A percentile compares a stretch with the other conserved stretches of the same genome.
Conservation (phyloP, 2,329 filamentous ascomycete species). For the Fusarium nodosum region DNA sequence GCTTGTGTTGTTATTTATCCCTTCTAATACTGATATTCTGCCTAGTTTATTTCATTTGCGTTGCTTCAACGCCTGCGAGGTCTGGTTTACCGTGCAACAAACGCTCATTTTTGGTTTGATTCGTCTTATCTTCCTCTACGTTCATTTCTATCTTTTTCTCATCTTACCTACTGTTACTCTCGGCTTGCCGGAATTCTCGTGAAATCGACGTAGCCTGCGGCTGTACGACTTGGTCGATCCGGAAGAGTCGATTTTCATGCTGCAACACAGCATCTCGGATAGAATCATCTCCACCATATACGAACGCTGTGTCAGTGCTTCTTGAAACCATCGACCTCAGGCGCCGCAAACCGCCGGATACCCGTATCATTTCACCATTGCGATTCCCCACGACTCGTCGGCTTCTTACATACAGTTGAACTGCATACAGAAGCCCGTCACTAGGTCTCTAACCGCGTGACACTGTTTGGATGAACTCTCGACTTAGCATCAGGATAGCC, state of each 20-base stretch:
- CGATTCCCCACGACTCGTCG: conserved; percentile 29
- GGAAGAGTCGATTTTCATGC: conserved; percentile 44
- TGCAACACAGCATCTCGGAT: conserved; percentile 44
- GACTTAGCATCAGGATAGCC: conserved; percentile 49
- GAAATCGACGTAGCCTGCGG: conserved; percentile 34
- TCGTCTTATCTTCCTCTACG: conserved; percentile 38
- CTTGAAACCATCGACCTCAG: conserved; percentile 23
- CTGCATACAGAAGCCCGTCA: conserved; percentile 38
- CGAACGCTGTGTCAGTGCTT: conserved; percentile 38
- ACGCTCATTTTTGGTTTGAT: conserved; percentile 37
- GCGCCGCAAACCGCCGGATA: conserved; percentile 37
- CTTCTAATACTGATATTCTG: conserved; percentile 40
- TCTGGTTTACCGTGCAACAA: conserved; percentile 47
- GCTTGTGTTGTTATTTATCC: conserved; percentile 12
- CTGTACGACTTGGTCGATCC: conserved; percentile 44
- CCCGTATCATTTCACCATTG: conserved; percentile 29
- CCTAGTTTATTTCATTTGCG: conserved; percentile 41
- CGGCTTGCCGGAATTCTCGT: conserved; percentile 25
- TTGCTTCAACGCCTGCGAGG: conserved; percentile 41
- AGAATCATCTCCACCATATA: conserved; percentile 44
- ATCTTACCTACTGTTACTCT: conserved; percentile 14
- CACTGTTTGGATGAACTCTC: conserved; percentile 40
- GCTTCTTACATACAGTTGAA: conserved; percentile 47
- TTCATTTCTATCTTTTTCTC: conserved; percentile 40
- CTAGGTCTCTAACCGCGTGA: conserved; percentile 25